A percentile compares a stretch with the other conserved stretches of the same genome.
Conservation (phyloP, 2,329 filamentous ascomycete species). For the Aspergillus hiratsukae region DNA sequence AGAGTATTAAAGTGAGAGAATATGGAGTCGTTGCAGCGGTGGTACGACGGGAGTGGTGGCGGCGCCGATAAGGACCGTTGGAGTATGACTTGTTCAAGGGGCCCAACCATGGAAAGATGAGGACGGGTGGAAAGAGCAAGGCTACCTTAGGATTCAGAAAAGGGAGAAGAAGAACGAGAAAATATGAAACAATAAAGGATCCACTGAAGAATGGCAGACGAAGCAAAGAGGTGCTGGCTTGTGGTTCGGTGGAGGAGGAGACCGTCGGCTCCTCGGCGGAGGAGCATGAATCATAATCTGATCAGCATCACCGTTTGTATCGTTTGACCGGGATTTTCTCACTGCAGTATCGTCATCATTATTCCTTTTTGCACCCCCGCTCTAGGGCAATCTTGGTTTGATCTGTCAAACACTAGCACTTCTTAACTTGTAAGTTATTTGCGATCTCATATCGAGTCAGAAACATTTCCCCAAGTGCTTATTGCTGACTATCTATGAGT, state of each 20-base stretch:
- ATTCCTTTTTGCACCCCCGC: background rate
- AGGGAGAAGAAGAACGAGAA: slow-evolving; percentile 8
- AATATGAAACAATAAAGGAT: slow-evolving; percentile 3
- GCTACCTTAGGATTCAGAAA: background rate
- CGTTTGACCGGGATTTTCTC: background rate
- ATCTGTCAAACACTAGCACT: background rate
- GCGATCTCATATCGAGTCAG: background rate
- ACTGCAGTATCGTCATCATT: background rate
- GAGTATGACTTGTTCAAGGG: background rate
- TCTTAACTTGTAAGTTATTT: background rate
- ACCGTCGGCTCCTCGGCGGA: background rate
- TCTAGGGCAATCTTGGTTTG: background rate
- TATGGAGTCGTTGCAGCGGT: background rate
- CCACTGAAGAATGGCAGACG: background rate
- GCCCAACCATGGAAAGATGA: background rate
- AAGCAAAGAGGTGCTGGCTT: slow-evolving; percentile 4
- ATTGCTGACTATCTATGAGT: background rate
- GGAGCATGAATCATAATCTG: slow-evolving; percentile 4
- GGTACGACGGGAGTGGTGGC: slow-evolving; percentile 7
- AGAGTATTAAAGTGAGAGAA: background rate
- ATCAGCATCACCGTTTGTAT: background rate
- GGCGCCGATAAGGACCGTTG: slow-evolving; percentile 4
- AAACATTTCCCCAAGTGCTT: background rate
- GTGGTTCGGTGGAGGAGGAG: background rate
- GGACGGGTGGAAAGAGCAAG: slow-evolving; percentile 3